Conservation (phyloP, 352 stramenopile genomes). For the Phytophthora colocasiae region DNA sequence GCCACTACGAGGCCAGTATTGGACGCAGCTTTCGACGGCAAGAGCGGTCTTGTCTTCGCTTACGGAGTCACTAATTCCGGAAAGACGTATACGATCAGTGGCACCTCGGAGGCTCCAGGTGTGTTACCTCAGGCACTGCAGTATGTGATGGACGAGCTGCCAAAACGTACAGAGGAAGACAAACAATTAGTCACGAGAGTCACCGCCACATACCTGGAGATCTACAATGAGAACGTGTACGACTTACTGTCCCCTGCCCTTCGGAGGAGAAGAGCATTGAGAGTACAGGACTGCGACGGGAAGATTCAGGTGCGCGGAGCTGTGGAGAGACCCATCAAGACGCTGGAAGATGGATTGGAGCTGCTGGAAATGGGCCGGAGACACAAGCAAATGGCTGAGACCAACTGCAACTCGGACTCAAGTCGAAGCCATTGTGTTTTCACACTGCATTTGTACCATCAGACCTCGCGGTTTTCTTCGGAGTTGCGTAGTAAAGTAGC, state of each 20-base stretch:
- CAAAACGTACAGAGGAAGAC: slow-evolving; percentile 52
- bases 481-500: slow-evolving; percentile 71
- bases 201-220: slow-evolving; percentile 96
- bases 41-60: slow-evolving; percentile 95
- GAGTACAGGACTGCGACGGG: slow-evolving; percentile 87
- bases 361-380: slow-evolving; percentile 70
- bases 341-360: slow-evolving; percentile 72
- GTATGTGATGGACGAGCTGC: slow-evolving; percentile 74
- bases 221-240: slow-evolving; percentile 99
- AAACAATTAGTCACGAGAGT: slow-evolving; percentile 51
- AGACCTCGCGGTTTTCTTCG: slow-evolving; percentile 23
- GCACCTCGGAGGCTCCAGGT: slow-evolving; percentile 76
- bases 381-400: slow-evolving; percentile 88
- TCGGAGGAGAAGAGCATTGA: slow-evolving; percentile 65
- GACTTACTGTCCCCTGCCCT: slow-evolving; percentile 89
- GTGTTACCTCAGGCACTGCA: slow-evolving; percentile 86
- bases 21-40: slow-evolving; percentile 85
- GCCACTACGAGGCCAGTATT: slow-evolving; percentile 91
- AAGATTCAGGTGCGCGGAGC: slow-evolving; percentile 90
- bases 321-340: slow-evolving; percentile 66
- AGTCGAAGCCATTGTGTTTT: slow-evolving; percentile 93
- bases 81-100: slow-evolving; percentile 98
- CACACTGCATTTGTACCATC: slow-evolving; percentile 79
- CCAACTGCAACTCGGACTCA: slow-evolving; percentile 90
- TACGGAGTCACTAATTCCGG: slow-evolving; percentile 99